phyloP scores from a whole-genome alignment of 306 rosid species.

The Malus orientalis region DNA sequence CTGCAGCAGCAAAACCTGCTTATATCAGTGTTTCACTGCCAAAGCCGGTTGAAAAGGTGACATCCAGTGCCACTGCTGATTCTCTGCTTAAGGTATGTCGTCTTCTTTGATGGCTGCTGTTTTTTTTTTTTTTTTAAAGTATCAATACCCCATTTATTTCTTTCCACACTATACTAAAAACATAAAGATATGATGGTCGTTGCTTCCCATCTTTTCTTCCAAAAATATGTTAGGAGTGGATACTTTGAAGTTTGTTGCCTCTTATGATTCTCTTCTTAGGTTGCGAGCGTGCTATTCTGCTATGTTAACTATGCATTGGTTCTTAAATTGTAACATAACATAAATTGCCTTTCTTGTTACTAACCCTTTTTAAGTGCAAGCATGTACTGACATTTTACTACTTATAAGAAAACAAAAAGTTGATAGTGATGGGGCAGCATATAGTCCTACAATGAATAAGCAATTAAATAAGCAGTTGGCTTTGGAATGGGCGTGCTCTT shows the following conservation, averaged over 20 bases:
- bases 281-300: neutral
- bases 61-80: conserved; percentile 60
- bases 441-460: neutral
- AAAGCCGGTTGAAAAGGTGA: conserved; percentile 46
- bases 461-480: neutral
- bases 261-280: neutral
- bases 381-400: neutral
- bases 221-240: neutral
- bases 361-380: neutral
- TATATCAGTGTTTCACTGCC: conserved; percentile 76
- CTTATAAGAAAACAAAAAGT: neutral
- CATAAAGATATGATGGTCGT: neutral
- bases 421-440: neutral
- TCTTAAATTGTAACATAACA: neutral
- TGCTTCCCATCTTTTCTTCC: neutral
- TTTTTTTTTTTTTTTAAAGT: neutral
- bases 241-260: neutral
- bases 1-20: conserved; percentile 60
- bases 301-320: neutral
- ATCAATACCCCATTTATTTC: neutral
- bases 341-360: neutral
- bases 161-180: neutral
- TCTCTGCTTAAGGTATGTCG: conserved; percentile 64
- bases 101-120: conserved; percentile 2
- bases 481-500: neutral